Evolutionary conservation across 225 moss, liverwort and hornwort genomes (phyloP), one percentile per base, ranked within the genome.

Genomic region (Lunularia cruciata): DNA sequence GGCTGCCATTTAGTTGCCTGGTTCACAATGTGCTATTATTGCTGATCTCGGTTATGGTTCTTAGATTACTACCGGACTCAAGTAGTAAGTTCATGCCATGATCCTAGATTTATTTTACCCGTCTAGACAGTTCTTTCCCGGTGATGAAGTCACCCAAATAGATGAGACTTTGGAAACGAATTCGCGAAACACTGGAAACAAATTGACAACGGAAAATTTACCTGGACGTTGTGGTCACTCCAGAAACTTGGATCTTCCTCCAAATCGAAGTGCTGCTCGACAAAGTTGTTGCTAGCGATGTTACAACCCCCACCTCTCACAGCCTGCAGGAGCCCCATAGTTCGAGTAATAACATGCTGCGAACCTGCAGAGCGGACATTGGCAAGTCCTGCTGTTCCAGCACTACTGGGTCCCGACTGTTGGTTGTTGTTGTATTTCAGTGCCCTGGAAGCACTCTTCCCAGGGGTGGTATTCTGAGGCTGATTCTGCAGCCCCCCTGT

Each of bases 151-250:
- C n/a, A n/a, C n/a, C n/a, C n/a, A n/a, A n/a, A n/a, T n/a, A n/a
- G n/a, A n/a, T n/a, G n/a, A n/a, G n/a, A n/a, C n/a, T n/a, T n/a
- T n/a, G n/a, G n/a, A n/a, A n/a, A n/a, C n/a, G n/a, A n/a, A n/a
- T n/a, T n/a, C n/a, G n/a, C n/a, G n/a, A n/a, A n/a, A n/a, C n/a
- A n/a, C n/a, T n/a, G n/a, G n/a, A n/a, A n/a, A n/a, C n/a, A n/a
- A n/a, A n/a, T n/a, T n/a, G n/a, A n/a, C n/a, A n/a, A n/a, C n/a
- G n/a, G n/a, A n/a, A n/a, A n/a, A n/a, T n/a, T n/a, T 39, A 95
- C 94, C 89, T 95, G 94, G 49, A 95, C 89, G 30, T 91, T 94
- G 71, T 94, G 94, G 56, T 91, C 91, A 60, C 74, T 78, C 94
- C 94, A 94, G 64, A 94, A 94, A 15, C 73, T 82, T n/a, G 81